Evolutionary conservation across 306 rosid genomes (phyloP), one percentile per base, ranked within the genome.

Genomic region (Sechiopsis laciniata): DNA sequence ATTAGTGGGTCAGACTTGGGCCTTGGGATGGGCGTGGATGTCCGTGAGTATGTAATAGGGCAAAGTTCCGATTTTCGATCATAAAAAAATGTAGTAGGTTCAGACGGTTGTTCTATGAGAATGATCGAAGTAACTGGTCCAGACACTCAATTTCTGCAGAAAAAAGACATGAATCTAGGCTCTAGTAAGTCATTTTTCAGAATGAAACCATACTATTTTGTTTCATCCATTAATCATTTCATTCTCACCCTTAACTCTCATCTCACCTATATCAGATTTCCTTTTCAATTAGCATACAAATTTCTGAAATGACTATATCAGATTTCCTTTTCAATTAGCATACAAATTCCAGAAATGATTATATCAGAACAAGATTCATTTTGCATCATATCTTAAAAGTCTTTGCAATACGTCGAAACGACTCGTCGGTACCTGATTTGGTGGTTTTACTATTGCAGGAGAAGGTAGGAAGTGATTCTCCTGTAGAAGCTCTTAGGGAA

Each of bases 401-500:
- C 16, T 7, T n/a, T 16, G 70, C 71, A 24, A 63, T 16, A 63
- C 5, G 24, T 35, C 15, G 10, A 58, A 58, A 65, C n/a, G 2
- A 11, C 32, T 12, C 11, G 2, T 6, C 22, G 19, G 17, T 11
- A 5, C 29, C n/a, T 26, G 26, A 20, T 66, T 45, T 46, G 72
- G 54, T 67, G 37, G 72, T 20, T 46, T 67, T 67, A 46, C 55
- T 46, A 17, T 67, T 62, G n/a, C 83, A 88, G 95, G 87, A 83
- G 80, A 88, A 48, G 73, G 82, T 88, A 17, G 84, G 88, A 0
- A 55, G 83, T 78, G 74, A 73, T 52, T 84, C 91, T 45, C 95
- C 92, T 0, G 87, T 89, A n/a, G 87, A 89, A 77, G 84, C 96
- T 54, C 55, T 89, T 7, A 60, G 76, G 52, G 96, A 89, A 80